Evolutionary conservation across 2,329 filamentous ascomycete genomes (phyloP), one percentile per base, ranked within the genome.

Genomic region (Dothideomycetidae sp.): DNA sequence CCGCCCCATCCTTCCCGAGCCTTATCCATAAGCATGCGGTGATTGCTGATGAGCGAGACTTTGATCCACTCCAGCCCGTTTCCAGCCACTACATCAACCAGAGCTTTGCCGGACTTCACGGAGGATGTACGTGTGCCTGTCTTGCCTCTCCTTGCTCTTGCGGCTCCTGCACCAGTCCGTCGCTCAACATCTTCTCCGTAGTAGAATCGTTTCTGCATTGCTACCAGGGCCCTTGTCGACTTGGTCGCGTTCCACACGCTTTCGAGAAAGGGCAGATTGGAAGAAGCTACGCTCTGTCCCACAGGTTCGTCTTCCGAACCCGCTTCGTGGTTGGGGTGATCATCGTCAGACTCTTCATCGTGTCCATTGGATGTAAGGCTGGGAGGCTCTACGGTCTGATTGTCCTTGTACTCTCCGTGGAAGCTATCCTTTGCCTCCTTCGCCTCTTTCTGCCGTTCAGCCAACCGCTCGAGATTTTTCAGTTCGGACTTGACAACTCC

Each of bases 11-110:
- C 75, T 41, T 75, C 67, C 52, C 79, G 78, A 3, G 78, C 77
- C 44, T 81, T 65, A 46, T 81, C 77, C 50, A 76, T 77, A 12
- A 80, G 55, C 18, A 82, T 57, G 36, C 75, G 63, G 41, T 66
- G 72, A 45, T 78, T 70, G 1, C 72, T 76, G 15, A 78, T 60
- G 3, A 74, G 76, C 4, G 73, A 78, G 1, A 81, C 69, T 52
- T 80, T 80, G 37, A 76, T 67, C 78, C 77, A 82, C 48, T 74
- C 66, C 40, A 66, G 56, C 9, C 77, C 77, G 51, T 72, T 66
- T 39, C 72, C 62, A 2, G 72, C 66, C 16, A 81, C 69, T 31
- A 79, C 69, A 55, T 82, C 77, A 3, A 80, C 73, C 36, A 71
- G 57, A 1, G 71, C 70, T 19, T 38, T 38, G 11, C 36, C 36